Evolutionary conservation across 2,329 filamentous ascomycete genomes (phyloP), one percentile per base, ranked within the genome.

Genomic region (Aspergillus amoenus): DNA sequence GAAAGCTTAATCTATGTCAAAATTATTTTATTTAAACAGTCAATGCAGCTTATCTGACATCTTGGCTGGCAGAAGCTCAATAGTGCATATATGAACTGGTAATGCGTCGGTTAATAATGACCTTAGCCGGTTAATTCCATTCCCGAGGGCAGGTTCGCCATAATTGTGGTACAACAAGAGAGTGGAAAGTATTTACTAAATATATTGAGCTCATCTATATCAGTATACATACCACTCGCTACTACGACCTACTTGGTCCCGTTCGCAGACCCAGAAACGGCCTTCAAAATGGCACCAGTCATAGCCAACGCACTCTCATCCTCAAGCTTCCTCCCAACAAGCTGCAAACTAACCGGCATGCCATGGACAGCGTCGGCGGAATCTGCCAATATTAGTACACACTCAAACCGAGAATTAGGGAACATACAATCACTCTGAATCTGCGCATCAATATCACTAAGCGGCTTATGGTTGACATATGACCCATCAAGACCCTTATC

Each of bases 251-350:
- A 42, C 17, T 44, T n/a, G 2, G 21, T 27, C 32, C 48, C 42
- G 17, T 52, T 47, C 12, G 12, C 5, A n/a, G 40, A 9, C 7
- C 42, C 32, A 17, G 76, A 54, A 8, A 30, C 8, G 3, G 68
- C 67, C 51, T 73, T 64, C 7, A 69, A 60, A 49, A 77, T 67
- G 21, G 73, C 67, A 24, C 67, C 71, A 1, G 68, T 68, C 69
- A 76, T 73, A 50, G 76, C 73, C 32, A 78, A 52, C 1, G 69
- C 64, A 48, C 67, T 71, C 59, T 73, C 70, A 46, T 73, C 70
- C 57, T 73, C 70, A 0, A 72, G 61, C 27, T 68, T 61, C 5
- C 63, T 61, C 2, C 67, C 69, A 4, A 71, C 67, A 11, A 71
- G 53, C 46, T 73, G 70, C 46, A 73, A 48, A 18, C 58, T 66